phyloP scores from a whole-genome alignment of 2,329 filamentous ascomycete genomes.

The Fusarium liriodendri region DNA sequence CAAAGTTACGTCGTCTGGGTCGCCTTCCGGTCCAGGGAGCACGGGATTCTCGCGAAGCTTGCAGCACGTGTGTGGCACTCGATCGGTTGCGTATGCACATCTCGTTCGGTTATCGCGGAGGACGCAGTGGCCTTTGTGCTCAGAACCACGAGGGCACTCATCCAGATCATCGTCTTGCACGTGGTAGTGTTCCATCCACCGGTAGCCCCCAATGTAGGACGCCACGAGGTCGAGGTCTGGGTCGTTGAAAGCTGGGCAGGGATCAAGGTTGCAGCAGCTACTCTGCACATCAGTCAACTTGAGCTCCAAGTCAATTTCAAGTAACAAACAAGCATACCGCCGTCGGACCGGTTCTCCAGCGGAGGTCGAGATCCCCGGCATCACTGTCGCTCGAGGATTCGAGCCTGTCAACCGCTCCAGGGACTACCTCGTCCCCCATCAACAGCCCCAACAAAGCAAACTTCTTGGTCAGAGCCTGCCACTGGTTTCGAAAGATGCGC shows the following conservation, averaged over 20 bases:
- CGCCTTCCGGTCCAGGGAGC: conserved; percentile 17
- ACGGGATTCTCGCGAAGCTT: conserved; percentile 25
- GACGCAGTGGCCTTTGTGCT: conserved; percentile 28
- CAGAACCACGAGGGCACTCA: conserved; percentile 26
- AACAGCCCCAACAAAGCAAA: conserved; percentile 18
- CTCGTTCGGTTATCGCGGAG: conserved; percentile 25
- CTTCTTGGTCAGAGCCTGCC: conserved; percentile 19
- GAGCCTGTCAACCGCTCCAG: neutral
- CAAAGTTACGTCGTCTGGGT: conserved; percentile 7
- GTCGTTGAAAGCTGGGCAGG: conserved; percentile 23
- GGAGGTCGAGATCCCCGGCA: conserved; percentile 15
- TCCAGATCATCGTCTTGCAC: conserved; percentile 28
- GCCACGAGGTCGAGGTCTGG: conserved; percentile 25
- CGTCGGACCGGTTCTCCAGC: conserved; percentile 10
- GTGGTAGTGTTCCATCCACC: conserved; percentile 31
- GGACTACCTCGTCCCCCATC: conserved; percentile 22
- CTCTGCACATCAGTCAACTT: conserved; percentile 3
- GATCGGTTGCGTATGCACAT: conserved; percentile 30
- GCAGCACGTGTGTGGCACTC: conserved; percentile 30
- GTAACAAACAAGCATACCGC: conserved; percentile 1
- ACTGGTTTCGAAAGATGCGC: conserved; percentile 21
- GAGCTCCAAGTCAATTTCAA: neutral
- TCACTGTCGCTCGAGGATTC: conserved; percentile 22
- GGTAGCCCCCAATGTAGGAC: conserved; percentile 22
- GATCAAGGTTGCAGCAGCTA: conserved; percentile 25